A percentile compares a stretch with the other conserved stretches of the same genome.
Conservation (phyloP, 192 early-diverging fungal genomes). For the Podila minutissima region DNA sequence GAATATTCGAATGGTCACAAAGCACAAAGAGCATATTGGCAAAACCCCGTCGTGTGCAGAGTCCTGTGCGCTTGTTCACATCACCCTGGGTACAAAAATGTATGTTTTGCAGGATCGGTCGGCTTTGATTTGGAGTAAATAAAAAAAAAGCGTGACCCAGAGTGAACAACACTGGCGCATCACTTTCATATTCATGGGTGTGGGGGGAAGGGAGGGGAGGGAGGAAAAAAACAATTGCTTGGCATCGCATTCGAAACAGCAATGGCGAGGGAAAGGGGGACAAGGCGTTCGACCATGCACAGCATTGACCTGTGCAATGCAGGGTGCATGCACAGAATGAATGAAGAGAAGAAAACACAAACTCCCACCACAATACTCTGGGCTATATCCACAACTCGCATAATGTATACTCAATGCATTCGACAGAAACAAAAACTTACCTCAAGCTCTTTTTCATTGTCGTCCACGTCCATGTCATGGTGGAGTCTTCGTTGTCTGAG, state of each 20-base stretch:
- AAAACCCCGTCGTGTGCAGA: too few species aligned
- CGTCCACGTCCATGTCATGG: slow-evolving; percentile 11
- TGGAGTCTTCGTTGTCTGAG: slow-evolving; percentile 15
- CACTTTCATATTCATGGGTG: too few species aligned
- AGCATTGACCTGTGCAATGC: too few species aligned
- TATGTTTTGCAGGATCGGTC: background rate
- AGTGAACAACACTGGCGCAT: too few species aligned
- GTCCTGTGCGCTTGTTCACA: too few species aligned
- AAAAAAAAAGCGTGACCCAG: too few species aligned
- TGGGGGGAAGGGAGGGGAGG: background rate
- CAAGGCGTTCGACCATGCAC: background rate
- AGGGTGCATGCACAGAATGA: too few species aligned
- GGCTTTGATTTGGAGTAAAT: too few species aligned
- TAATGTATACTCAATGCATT: background rate
- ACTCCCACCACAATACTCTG: too few species aligned
- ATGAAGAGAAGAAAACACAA: too few species aligned
- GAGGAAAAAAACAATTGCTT: background rate
- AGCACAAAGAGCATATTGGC: background rate
- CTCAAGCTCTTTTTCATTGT: slow-evolving; percentile 17
- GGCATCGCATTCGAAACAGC: background rate
- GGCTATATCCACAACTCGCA: too few species aligned
- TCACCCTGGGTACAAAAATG: background rate
- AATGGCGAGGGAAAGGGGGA: background rate
- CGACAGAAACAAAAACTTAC: slow-evolving; percentile 15
- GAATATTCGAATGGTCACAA: background rate